Evolutionary conservation across 1,284 basidiomycete genomes (phyloP), one percentile per base, ranked within the genome.

Genomic region (Apiotrichum domesticum): DNA sequence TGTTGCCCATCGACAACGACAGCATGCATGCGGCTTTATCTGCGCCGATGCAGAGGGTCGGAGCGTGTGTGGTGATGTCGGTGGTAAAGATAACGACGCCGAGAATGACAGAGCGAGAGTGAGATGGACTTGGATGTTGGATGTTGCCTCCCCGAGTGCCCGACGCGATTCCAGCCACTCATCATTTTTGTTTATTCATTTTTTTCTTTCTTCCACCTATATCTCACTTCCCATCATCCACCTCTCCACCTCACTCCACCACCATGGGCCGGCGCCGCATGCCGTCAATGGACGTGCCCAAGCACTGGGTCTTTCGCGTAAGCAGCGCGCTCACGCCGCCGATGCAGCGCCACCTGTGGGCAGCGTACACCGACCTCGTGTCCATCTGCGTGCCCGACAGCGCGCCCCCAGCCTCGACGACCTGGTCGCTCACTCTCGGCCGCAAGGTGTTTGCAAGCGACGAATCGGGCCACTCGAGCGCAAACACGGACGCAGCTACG

Each of bases 341-440:
- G 13, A 51, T 51, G 50, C 50, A 51, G 41, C 13, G 13, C 33
- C 50, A 51, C 41, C 50, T 51, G 41, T 51, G 50, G 50, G 40
- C 50, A 8, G 50, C 50, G 9, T 51, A 34, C 33, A 35, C 3
- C 33, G 50, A 51, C 41, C 50, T 51, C 40, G n/a, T 41, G 1
- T 14, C 40, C 5, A 14, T 42, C 34, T 15, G 21, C 3, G 50
- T 51, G 4, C 50, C 50, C 33, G 50, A 51, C 41, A 21, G 10
- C 37, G 37, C 8, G 37, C 37, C 37, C 10, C 39, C 47, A 4
- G 47, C 37, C 5, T 49, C 39, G 6, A 21, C 11, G 11, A 41
- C 39, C 3, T 51, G 50, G 50, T 10, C 14, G n/a, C 41, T 51
- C 9, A 51, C 40, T 3, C 50, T 51, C 33, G 50, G 50, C 33